phyloP scores from a whole-genome alignment of 139 green algal species.

The Coccomyxa sp. region DNA sequence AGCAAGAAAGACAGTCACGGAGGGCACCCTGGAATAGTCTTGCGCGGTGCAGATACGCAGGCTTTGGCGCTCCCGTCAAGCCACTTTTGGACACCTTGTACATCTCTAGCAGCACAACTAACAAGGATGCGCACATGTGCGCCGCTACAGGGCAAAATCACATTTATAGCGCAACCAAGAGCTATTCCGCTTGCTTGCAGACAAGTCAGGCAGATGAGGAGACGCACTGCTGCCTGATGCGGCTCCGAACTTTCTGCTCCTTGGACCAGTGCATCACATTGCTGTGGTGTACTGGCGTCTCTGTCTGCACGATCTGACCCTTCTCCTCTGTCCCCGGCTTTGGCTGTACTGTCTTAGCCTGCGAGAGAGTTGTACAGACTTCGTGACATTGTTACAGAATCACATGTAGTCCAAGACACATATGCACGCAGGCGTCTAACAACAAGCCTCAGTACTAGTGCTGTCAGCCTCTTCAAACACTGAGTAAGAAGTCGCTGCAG shows the following conservation, averaged over 20 bases:
- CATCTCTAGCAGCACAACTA: background rate
- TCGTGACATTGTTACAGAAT: background rate
- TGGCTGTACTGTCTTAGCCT: conserved; percentile 81
- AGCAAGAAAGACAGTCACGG: background rate
- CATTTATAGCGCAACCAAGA: background rate
- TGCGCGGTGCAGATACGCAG: background rate
- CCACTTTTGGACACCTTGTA: too few species aligned
- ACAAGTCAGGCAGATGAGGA: background rate
- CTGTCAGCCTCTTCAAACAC: background rate
- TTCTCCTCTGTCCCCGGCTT: conserved; percentile 65
- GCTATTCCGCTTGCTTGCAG: background rate
- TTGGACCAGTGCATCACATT: conserved; percentile 96
- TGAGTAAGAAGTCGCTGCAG: background rate
- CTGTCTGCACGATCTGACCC: conserved; percentile 75
- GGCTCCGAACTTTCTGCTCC: conserved; percentile 55
- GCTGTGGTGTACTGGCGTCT: conserved; percentile 91
- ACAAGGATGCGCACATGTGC: background rate
- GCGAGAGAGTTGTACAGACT: background rate
- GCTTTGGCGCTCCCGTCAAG: background rate
- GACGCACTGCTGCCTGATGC: conserved; percentile 70
- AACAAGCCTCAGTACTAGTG: background rate
- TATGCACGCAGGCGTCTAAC: too few species aligned
- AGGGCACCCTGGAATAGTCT: too few species aligned
- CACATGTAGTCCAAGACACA: background rate
- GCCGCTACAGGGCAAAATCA: background rate